phyloP scores from a whole-genome alignment of 805 yeast genomes.

The Lipomyces chichibuensis region DNA sequence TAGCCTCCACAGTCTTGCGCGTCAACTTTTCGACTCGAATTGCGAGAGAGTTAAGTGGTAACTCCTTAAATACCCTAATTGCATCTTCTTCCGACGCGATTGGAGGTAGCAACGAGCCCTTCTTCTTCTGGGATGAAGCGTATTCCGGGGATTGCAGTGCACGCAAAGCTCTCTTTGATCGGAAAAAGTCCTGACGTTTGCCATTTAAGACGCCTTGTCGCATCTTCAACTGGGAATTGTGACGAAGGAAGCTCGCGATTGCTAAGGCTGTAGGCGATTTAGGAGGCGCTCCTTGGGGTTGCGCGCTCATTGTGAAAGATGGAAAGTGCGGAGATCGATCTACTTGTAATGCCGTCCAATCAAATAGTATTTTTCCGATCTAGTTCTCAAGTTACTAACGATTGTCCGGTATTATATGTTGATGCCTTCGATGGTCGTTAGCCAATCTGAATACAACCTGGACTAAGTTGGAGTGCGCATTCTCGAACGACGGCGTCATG shows the following conservation, averaged over 20 bases:
- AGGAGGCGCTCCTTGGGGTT: conserved; percentile 14
- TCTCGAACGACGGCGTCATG: neutral
- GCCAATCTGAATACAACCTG: neutral
- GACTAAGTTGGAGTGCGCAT: neutral
- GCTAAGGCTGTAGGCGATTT: conserved; percentile 60
- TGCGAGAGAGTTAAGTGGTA: conserved; percentile 74
- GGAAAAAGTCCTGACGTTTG: conserved; percentile 76
- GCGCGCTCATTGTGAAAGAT: neutral
- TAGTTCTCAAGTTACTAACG: neutral
- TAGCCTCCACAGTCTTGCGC: conserved; percentile 55
- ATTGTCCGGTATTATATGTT: neutral
- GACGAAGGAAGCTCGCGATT: conserved; percentile 71
- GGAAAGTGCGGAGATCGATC: neutral
- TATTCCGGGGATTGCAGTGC: conserved; percentile 78
- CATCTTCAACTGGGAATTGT: conserved; percentile 69
- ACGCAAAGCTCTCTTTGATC: conserved; percentile 77
- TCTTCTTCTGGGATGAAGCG: conserved; percentile 49
- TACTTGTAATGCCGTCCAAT: neutral
- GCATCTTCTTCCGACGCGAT: conserved; percentile 60
- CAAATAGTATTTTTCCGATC: neutral
- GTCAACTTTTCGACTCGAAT: conserved; percentile 64
- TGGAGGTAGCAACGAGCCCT: conserved; percentile 55
- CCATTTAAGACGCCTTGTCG: conserved; percentile 79
- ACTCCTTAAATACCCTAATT: conserved; percentile 60
- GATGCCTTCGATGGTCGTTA: neutral